Base-by-base conservation (phyloP, 169 alveolate genomes). In the Cryptosporidium sp. region DNA sequence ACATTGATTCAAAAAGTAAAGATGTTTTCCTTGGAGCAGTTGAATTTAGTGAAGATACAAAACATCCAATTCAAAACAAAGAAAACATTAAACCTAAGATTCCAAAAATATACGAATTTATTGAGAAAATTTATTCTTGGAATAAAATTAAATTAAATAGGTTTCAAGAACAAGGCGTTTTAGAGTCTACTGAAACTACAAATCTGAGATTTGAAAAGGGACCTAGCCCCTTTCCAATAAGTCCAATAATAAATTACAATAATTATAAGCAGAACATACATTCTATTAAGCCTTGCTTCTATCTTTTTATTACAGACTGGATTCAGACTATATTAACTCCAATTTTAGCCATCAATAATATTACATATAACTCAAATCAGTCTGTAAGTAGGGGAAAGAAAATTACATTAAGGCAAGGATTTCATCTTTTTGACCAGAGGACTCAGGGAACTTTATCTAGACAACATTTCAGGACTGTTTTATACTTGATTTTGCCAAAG, bases 381-480 rank as follows among this genome's bases (percentile, higher is more conserved):
- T 42, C 72, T 8, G 37, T 21, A n/a, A 37, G 60, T 6, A 60
- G 48, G 14, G 16, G 35, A n/a, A 65, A 80, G 42, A 62, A 60
- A 12, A 80, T 80, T 44, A 62, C 80, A 18, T 62, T 80, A 14
- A 65, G 37, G 21, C 65, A 80, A 31, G 89, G 89, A 23, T 62
- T 80, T 12, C 75, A 65, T 10, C 48, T 80, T 16, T 80, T 80
- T 31, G 89, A 80, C 31, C 80, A 80, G 21, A 42, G 42, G 23
- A 45, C 5, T 44, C 61, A 65, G 52, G 89, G 75, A 3, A 6
- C 53, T 37, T 51, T 80, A 8, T 62, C 89, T n/a, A 80, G 75
- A 80, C 89, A 80, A 65, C 89, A 80, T 14, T 80, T 80, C 62
- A 80, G 75, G 33, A 80, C 89, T 21, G 89, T 62, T 2, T 80